phyloP scores from a whole-genome alignment of 371 early-diverging fungal species.

The Actinomortierella wolfii region DNA sequence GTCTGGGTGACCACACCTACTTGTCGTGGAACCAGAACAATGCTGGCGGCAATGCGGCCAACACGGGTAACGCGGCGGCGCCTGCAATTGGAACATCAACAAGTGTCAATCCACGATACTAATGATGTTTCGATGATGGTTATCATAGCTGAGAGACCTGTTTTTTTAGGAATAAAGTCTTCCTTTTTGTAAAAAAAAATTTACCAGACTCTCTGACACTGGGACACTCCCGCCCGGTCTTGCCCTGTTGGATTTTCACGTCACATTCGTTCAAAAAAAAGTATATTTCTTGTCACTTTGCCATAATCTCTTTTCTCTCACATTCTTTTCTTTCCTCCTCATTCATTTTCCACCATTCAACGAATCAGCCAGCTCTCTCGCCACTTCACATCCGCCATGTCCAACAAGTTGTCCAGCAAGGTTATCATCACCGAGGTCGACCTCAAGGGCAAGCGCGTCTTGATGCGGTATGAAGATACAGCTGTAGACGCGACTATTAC shows the following conservation, averaged over 20 bases:
- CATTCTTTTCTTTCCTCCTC: slow-evolving; percentile 9
- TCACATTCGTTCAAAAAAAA: background rate
- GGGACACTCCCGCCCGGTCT: background rate
- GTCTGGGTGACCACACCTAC: slow-evolving; percentile 92
- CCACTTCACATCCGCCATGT: slow-evolving; percentile 49
- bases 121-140: slow-evolving; percentile 3
- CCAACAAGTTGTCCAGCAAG: slow-evolving; percentile 68
- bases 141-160: background rate
- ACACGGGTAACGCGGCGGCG: slow-evolving; percentile 22
- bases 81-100: slow-evolving; percentile 2
- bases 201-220: background rate
- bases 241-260: background rate
- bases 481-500: no score
- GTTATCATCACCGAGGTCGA: slow-evolving; percentile 87
- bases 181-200: background rate
- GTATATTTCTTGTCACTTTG: no score
- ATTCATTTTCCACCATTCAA: slow-evolving; percentile 27
- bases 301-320: slow-evolving; percentile 4
- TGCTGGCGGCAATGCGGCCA: slow-evolving; percentile 47
- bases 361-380: slow-evolving; percentile 32
- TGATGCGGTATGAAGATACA: slow-evolving; percentile 80
- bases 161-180: background rate
- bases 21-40: slow-evolving; percentile 91
- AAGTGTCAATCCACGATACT: slow-evolving; percentile 38
- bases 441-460: slow-evolving; percentile 86